phyloP scores from a whole-genome alignment of 2,329 filamentous ascomycete genomes.

The Proliferodiscus dingleyae region DNA sequence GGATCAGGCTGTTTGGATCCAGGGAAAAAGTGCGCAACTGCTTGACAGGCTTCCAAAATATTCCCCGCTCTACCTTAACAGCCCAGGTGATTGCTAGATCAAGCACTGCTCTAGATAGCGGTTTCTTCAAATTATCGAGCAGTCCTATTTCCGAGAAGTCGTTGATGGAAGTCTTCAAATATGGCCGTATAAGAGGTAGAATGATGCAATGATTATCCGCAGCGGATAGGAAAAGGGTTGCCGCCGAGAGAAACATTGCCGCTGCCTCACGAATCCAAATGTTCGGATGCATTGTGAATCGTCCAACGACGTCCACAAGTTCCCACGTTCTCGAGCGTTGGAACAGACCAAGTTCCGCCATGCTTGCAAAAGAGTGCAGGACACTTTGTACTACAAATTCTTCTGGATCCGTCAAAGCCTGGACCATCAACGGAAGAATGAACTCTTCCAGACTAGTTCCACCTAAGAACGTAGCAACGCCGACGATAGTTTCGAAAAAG shows the following conservation, averaged over 20 bases:
- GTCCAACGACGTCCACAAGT: slow-evolving; percentile 73
- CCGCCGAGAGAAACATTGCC: slow-evolving; percentile 73
- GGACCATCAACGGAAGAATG: slow-evolving; percentile 91
- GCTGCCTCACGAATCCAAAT: slow-evolving; percentile 91
- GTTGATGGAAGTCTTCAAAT: slow-evolving; percentile 68
- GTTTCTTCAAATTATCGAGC: slow-evolving; percentile 77
- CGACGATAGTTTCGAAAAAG: slow-evolving; percentile 93
- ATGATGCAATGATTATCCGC: slow-evolving; percentile 83
- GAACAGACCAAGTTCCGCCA: slow-evolving; percentile 82
- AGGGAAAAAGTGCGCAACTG: slow-evolving; percentile 67
- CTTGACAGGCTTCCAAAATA: slow-evolving; percentile 80
- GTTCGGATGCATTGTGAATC: slow-evolving; percentile 91
- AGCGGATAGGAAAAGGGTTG: slow-evolving; percentile 67
- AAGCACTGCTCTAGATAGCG: slow-evolving; percentile 72
- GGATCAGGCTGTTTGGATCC: slow-evolving; percentile 49
- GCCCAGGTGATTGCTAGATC: slow-evolving; percentile 88
- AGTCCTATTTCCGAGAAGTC: slow-evolving; percentile 68
- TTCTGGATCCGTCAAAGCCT: slow-evolving; percentile 87
- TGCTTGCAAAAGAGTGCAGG: slow-evolving; percentile 78
- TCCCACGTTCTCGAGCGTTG: slow-evolving; percentile 84
- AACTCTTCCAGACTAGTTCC: slow-evolving; percentile 89
- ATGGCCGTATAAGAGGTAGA: slow-evolving; percentile 73
- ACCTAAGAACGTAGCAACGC: slow-evolving; percentile 85
- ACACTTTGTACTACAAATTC: slow-evolving; percentile 92
- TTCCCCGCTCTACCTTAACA: slow-evolving; percentile 68